A percentile compares a stretch with the other conserved stretches of the same genome.
These are phyloP conservation scores for Rheum nobile DNA, from an alignment of 148 eudicot genomes.

Conservation along the genomic window DNA sequence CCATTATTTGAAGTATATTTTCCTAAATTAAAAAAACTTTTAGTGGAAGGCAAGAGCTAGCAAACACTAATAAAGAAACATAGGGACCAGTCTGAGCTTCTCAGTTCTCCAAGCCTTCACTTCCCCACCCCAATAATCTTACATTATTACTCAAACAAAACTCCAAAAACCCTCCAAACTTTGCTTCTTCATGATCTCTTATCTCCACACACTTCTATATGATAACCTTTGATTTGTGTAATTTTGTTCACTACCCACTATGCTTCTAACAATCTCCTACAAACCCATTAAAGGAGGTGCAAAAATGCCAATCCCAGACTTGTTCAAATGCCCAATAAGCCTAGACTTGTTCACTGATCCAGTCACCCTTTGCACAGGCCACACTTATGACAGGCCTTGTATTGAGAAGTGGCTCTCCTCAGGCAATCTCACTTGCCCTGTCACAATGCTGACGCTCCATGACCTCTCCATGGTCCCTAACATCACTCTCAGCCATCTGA, in stretches of 20 bases:
- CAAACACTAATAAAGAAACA: background rate
- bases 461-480: constrained; percentile 57
- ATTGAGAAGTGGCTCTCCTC: constrained; percentile 51
- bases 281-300: background rate
- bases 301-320: constrained; percentile 31
- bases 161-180: background rate
- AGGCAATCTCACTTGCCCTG: constrained; percentile 73
- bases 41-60: background rate
- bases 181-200: background rate
- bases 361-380: constrained; percentile 66
- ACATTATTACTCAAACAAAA: background rate
- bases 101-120: background rate
- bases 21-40: background rate
- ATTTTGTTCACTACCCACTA: background rate
- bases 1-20: background rate
- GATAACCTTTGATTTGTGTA: background rate
- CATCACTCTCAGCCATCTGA: constrained; percentile 48
- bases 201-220: background rate
- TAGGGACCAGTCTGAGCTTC: background rate
- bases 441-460: constrained; percentile 53
- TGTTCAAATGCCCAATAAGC: constrained; percentile 60
- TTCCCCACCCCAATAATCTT: background rate
- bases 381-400: constrained; percentile 55
- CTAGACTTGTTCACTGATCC: constrained; percentile 68
- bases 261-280: background rate